phyloP scores from a whole-genome alignment of 192 early-diverging fungal genomes.

The Paraglomus brasilianum region DNA sequence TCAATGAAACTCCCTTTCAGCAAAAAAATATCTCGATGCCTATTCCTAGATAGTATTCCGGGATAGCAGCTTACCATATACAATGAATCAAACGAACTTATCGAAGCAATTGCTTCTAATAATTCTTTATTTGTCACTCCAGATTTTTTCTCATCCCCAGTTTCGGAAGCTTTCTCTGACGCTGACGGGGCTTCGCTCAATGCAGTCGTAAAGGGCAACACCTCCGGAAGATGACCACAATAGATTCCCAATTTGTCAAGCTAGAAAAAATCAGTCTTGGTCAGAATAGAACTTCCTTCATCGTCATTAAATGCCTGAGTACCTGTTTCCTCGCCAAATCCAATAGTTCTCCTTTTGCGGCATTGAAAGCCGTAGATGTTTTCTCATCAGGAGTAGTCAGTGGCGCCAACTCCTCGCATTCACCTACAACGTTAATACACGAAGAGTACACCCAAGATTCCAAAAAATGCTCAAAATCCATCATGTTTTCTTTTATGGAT shows the following conservation, averaged over 20 bases:
- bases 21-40: background rate
- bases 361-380: slow-evolving; percentile 60
- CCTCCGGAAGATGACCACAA: slow-evolving; percentile 52
- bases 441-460: slow-evolving; percentile 82
- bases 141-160: slow-evolving; percentile 36
- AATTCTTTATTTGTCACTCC: slow-evolving; percentile 68
- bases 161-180: slow-evolving; percentile 19
- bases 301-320: background rate
- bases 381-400: slow-evolving; percentile 43
- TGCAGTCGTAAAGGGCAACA: slow-evolving; percentile 54
- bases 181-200: slow-evolving; percentile 38
- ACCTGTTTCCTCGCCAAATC: slow-evolving; percentile 77
- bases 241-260: slow-evolving; percentile 73
- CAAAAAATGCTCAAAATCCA: slow-evolving; percentile 64
- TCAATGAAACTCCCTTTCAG: background rate
- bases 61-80: slow-evolving; percentile 58
- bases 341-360: slow-evolving; percentile 72
- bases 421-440: slow-evolving; percentile 71
- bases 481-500: slow-evolving; percentile 70
- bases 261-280: slow-evolving; percentile 36
- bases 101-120: slow-evolving; percentile 52
- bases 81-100: slow-evolving; percentile 68
- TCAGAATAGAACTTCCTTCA: slow-evolving; percentile 10
- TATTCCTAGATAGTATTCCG: too few relatives aligned
- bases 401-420: slow-evolving; percentile 74